These are phyloP conservation scores for Mallotus repandus DNA, from an alignment of 441 rosid species.

Conservation along the genomic window DNA sequence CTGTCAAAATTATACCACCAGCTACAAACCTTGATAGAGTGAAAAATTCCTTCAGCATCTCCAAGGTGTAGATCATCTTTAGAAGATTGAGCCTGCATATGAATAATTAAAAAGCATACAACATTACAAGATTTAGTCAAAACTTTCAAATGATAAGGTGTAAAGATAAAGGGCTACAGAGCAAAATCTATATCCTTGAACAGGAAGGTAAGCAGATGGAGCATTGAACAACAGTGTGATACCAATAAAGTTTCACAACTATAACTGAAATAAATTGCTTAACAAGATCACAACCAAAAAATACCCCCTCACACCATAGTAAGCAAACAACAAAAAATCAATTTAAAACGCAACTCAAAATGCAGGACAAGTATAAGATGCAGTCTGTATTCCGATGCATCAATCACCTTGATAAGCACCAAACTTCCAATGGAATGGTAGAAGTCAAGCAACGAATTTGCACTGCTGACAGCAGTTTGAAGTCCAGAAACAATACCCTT, in stretches of 20 bases:
- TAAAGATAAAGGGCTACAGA: background rate
- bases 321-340: background rate
- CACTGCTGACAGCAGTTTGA: constrained; percentile 53
- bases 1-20: constrained; percentile 14
- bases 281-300: background rate
- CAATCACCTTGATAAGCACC: constrained; percentile 69
- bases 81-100: constrained; percentile 62
- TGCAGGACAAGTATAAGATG: background rate
- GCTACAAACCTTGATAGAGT: constrained; percentile 78
- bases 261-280: background rate
- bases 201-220: background rate
- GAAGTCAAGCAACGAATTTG: constrained; percentile 75
- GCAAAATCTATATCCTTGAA: background rate
- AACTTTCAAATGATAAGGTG: background rate
- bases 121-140: constrained; percentile 6
- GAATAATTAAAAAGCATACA: constrained; percentile 11
- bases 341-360: background rate
- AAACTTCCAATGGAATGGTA: constrained; percentile 67
- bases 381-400: background rate
- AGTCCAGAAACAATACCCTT: constrained; percentile 65
- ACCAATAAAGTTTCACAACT: background rate
- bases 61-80: constrained; percentile 59
- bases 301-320: background rate
- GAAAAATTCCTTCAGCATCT: constrained; percentile 75
- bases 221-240: background rate